These are phyloP conservation scores for Tricholoma flavovirens DNA, from an alignment of 768 basidiomycete species.

Conservation along the genomic window DNA sequence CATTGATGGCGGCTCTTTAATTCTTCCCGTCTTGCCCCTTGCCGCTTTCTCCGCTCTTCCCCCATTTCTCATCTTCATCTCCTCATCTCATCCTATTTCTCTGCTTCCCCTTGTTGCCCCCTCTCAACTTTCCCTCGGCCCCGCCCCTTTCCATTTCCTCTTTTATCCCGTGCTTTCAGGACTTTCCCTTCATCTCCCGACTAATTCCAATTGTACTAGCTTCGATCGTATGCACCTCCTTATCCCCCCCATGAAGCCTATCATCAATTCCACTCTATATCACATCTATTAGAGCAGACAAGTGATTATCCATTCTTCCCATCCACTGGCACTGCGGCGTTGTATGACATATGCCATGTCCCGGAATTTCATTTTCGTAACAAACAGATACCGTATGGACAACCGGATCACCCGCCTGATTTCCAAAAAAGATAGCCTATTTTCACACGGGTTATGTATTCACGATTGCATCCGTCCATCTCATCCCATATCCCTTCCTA, in stretches of 20 bases:
- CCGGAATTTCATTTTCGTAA: background rate
- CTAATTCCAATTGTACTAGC: background rate
- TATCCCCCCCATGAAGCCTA: background rate
- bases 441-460: background rate
- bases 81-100: background rate
- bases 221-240: background rate
- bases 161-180: background rate
- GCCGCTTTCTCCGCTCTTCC: background rate
- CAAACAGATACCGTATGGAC: background rate
- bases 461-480: background rate
- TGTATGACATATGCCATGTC: background rate
- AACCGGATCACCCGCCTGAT: background rate
- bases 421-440: background rate
- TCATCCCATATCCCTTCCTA: no score
- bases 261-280: background rate
- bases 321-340: no score
- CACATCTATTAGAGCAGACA: no score
- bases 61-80: background rate
- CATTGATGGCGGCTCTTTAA: background rate
- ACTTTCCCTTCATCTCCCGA: background rate
- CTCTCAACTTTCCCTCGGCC: background rate
- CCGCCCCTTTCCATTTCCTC: background rate
- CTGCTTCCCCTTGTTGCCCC: background rate
- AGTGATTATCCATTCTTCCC: background rate
- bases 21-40: background rate